Conservation (phyloP, 495 filamentous ascomycete species). For the Cairneyella variabilis region DNA sequence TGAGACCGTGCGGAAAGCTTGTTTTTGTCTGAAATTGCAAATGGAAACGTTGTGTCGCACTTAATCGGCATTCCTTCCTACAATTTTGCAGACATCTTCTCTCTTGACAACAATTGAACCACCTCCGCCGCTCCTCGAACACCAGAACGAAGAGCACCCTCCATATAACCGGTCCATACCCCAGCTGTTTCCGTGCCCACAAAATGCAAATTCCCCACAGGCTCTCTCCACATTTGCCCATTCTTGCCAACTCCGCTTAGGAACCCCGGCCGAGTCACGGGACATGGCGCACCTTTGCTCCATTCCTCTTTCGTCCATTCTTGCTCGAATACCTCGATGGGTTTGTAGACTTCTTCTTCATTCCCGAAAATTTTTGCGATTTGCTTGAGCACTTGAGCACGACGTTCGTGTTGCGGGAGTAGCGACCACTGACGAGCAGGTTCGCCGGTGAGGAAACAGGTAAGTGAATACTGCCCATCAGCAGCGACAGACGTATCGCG, state of each 20-base stretch:
- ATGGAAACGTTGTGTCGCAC: too few species aligned
- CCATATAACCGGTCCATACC: conserved; percentile 48
- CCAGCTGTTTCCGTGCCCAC: conserved; percentile 40
- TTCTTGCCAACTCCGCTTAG: conserved; percentile 24
- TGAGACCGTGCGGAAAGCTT: too few species aligned
- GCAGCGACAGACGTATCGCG: conserved; percentile 36
- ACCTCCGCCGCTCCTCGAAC: conserved; percentile 35
- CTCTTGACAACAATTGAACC: too few species aligned
- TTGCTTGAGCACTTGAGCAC: background rate
- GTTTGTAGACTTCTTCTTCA: conserved; percentile 11
- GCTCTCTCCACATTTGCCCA: conserved; percentile 24
- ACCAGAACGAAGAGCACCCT: conserved; percentile 40
- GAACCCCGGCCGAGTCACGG: conserved; percentile 26
- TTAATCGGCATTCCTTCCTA: too few species aligned
- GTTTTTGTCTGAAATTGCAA: too few species aligned
- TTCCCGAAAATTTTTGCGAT: conserved; percentile 14
- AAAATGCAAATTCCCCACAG: conserved; percentile 41
- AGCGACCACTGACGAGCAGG: conserved; percentile 30
- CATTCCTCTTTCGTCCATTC: conserved; percentile 32
- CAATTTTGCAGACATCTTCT: too few species aligned
- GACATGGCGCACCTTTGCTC: conserved; percentile 23
- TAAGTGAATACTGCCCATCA: conserved; percentile 35
- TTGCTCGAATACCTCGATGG: conserved; percentile 22
- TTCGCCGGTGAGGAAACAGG: conserved; percentile 38
- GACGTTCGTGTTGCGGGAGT: conserved; percentile 6